Evolutionary conservation across 345 rosid genomes (phyloP).

Genomic region (Salix suchowensis): DNA sequence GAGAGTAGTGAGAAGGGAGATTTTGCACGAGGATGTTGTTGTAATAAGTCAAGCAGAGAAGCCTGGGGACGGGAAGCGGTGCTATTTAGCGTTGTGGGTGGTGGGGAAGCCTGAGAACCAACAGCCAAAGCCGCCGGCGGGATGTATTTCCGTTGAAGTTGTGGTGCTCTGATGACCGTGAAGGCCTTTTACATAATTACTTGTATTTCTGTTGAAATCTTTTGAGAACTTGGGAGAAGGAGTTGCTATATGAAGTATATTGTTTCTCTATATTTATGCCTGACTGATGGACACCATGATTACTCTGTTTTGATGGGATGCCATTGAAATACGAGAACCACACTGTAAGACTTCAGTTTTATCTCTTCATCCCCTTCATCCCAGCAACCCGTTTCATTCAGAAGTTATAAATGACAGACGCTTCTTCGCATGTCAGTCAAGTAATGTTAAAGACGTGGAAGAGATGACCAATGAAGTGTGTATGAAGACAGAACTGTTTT

Average conservation of each 20-base stretch:
- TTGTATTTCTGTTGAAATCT: not conserved
- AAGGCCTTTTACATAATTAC: constrained; percentile 27
- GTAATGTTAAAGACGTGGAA: too few relatives aligned
- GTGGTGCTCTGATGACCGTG: constrained; percentile 56
- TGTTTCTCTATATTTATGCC: not conserved
- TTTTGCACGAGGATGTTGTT: constrained; percentile 50
- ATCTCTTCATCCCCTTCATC: not conserved
- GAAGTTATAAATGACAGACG: too few relatives aligned
- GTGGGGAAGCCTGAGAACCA: constrained; percentile 41
- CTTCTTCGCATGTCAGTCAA: too few relatives aligned
- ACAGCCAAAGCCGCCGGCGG: constrained; percentile 32
- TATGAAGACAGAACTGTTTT: too few relatives aligned
- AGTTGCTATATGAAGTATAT: not conserved
- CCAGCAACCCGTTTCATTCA: too few relatives aligned
- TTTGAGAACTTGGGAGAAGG: not conserved
- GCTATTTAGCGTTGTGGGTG: constrained; percentile 66
- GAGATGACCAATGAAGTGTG: too few relatives aligned
- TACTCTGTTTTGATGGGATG: not conserved
- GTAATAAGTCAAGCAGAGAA: constrained; percentile 41
- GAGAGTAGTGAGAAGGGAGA: constrained; percentile 35
- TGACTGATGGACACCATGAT: not conserved
- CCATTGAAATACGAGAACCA: too few relatives aligned
- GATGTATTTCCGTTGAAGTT: constrained; percentile 59
- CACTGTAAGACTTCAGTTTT: too few relatives aligned
- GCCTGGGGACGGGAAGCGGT: constrained; percentile 54